Percentiles rank a stretch among this genome's conserved stretches.
phyloP scores from a whole-genome alignment of 2,329 filamentous ascomycete genomes.

The Daldinia sp. region DNA sequence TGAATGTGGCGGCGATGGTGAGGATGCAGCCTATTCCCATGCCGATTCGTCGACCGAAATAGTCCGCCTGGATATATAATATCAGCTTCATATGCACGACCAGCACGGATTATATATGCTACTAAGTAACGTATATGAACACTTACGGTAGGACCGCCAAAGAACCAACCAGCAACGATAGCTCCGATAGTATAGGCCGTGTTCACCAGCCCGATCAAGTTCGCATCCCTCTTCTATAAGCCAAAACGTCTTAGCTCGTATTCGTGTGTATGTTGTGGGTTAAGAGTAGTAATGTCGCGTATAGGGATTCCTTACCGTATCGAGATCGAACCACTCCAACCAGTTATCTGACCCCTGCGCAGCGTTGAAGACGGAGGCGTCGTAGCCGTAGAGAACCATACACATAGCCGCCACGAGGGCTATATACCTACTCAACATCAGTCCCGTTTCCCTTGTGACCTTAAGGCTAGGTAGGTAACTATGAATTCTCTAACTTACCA shows the following conservation, averaged over 20 bases:
- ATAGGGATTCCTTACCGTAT: conserved; percentile 49
- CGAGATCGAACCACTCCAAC: conserved; percentile 71
- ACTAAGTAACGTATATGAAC: background rate
- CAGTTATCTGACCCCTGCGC: conserved; percentile 76
- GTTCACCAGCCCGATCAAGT: conserved; percentile 67
- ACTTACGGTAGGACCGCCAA: conserved; percentile 70
- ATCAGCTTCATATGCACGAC: background rate
- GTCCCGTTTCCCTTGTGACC: conserved; percentile 17
- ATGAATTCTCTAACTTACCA: conserved; percentile 51
- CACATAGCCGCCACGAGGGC: conserved; percentile 77
- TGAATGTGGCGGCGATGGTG: conserved; percentile 75
- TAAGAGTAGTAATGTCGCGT: background rate
- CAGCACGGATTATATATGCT: background rate
- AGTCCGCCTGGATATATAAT: conserved; percentile 60
- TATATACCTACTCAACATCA: conserved; percentile 65
- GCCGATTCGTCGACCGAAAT: conserved; percentile 70
- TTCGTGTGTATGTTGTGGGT: background rate
- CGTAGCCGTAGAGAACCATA: conserved; percentile 81
- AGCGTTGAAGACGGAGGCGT: conserved; percentile 80
- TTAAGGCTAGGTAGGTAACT: background rate
- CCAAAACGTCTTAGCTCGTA: conserved; percentile 10
- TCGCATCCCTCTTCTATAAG: conserved; percentile 55
- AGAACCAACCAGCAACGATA: conserved; percentile 76
- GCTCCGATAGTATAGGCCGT: conserved; percentile 78
- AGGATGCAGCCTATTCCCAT: conserved; percentile 74